These are phyloP conservation scores for Mortierella sp. DNA, from an alignment of 371 early-diverging fungal genomes.

Conservation along the genomic window DNA sequence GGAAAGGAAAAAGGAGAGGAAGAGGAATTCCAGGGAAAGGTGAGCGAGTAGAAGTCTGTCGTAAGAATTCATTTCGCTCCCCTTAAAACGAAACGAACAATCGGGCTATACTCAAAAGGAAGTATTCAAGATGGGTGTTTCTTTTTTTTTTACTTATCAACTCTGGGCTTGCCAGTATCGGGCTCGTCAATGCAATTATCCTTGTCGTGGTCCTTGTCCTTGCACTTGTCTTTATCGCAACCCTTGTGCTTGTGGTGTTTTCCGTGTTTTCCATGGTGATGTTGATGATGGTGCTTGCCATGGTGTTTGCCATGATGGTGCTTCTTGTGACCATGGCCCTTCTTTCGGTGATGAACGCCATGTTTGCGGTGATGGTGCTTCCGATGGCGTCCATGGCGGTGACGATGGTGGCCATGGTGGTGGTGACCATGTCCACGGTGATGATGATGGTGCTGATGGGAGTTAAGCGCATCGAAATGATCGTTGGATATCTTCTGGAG, in stretches of 20 bases:
- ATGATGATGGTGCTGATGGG: not conserved
- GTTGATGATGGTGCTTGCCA: not conserved
- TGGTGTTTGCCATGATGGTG: not conserved
- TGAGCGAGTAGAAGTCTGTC: not conserved
- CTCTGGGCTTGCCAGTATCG: not conserved
- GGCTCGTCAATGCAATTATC: not conserved
- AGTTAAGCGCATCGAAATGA: not conserved
- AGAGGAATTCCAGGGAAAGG: not conserved
- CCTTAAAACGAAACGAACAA: not conserved
- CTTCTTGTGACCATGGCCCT: not conserved
- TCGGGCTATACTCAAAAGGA: not conserved
- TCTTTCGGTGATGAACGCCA: not conserved
- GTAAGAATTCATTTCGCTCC: too few species aligned
- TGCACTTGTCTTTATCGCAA: not conserved
- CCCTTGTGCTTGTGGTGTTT: not conserved
- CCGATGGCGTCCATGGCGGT: not conserved
- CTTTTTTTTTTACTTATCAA: not conserved
- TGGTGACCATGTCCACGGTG: not conserved
- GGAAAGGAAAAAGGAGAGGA: not conserved
- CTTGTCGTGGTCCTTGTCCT: not conserved
- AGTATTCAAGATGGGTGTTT: not conserved
- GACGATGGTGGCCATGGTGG: not conserved
- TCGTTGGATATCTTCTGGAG: not conserved
- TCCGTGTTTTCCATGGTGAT: not conserved
- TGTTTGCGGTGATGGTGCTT: slow-evolving; percentile 18